A percentile compares a stretch with the other conserved stretches of the same genome.
Evolutionary conservation across 169 alveolate species (phyloP).

Genomic region (Plasmodium reichenowi): DNA sequence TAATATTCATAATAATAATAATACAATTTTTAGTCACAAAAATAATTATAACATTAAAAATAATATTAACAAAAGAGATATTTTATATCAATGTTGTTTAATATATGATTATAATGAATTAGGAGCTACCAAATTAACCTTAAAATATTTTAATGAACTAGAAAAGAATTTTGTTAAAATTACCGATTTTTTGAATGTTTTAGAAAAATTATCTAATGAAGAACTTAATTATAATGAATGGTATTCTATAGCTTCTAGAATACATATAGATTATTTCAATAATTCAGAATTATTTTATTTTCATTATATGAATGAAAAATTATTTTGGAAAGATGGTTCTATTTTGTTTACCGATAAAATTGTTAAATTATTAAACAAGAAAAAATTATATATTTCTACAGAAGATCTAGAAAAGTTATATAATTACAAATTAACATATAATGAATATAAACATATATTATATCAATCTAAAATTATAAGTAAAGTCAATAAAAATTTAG

Average conservation of each 20-base stretch:
- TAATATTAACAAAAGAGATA: constrained; percentile 25
- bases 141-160: constrained; percentile 43
- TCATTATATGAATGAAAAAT: constrained; percentile 26
- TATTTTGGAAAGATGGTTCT: constrained; percentile 69
- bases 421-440: constrained; percentile 23
- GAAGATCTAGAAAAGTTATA: constrained; percentile 20
- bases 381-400: constrained; percentile 25
- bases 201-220: constrained; percentile 54
- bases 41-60: neutral
- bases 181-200: constrained; percentile 15
- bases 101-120: constrained; percentile 61
- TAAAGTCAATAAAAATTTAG: constrained; percentile 9
- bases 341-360: constrained; percentile 8
- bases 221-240: constrained; percentile 64
- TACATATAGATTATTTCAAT: constrained; percentile 54
- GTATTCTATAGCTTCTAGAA: constrained; percentile 54
- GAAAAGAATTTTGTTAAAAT: constrained; percentile 53
- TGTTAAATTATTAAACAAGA: neutral
- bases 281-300: constrained; percentile 51
- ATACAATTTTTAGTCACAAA: neutral
- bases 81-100: constrained; percentile 47
- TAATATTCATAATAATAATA: constrained; percentile 1
- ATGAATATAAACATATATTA: constrained; percentile 47
- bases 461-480: constrained; percentile 14
- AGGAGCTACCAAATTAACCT: constrained; percentile 66